A percentile compares a stretch with the other conserved stretches of the same genome.
Evolutionary conservation across 768 basidiomycete genomes (phyloP).

Genomic region (Agaricus subrufescens): DNA sequence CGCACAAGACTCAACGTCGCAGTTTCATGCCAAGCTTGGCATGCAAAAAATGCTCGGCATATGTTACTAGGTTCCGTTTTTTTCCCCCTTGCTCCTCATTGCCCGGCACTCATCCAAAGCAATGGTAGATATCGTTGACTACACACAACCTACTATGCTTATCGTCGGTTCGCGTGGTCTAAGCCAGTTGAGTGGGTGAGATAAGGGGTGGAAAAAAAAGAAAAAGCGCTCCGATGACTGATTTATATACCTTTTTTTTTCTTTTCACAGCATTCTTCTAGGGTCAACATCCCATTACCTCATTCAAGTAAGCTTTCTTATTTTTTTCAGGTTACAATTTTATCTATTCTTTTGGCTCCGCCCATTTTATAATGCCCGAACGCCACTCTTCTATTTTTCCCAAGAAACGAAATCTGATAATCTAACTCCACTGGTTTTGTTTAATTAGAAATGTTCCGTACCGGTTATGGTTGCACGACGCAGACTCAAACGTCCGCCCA

Average conservation of each 20-base stretch:
- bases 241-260: slow-evolving; percentile 1
- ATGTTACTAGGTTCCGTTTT: slow-evolving; percentile 67
- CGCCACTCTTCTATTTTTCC: neutral
- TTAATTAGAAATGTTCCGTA: slow-evolving; percentile 76
- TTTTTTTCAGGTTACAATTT: neutral
- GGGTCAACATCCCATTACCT: slow-evolving; percentile 95
- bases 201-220: neutral
- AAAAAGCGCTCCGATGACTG: neutral
- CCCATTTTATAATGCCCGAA: neutral
- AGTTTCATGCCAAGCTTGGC: slow-evolving; percentile 91
- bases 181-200: slow-evolving; percentile 82
- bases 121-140: slow-evolving; percentile 72
- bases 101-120: neutral
- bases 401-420: neutral
- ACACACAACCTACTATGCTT: slow-evolving; percentile 83
- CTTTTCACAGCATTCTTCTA: slow-evolving; percentile 66
- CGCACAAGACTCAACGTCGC: slow-evolving; percentile 86
- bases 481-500: slow-evolving; percentile 82
- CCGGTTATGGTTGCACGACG: slow-evolving; percentile 97
- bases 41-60: slow-evolving; percentile 91
- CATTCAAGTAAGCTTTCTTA: slow-evolving; percentile 52
- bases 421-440: neutral
- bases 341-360: neutral
- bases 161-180: slow-evolving; percentile 95
- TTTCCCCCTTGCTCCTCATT: neutral